phyloP scores from a whole-genome alignment of 495 filamentous ascomycete species.

The Lentithecium fluviatile region DNA sequence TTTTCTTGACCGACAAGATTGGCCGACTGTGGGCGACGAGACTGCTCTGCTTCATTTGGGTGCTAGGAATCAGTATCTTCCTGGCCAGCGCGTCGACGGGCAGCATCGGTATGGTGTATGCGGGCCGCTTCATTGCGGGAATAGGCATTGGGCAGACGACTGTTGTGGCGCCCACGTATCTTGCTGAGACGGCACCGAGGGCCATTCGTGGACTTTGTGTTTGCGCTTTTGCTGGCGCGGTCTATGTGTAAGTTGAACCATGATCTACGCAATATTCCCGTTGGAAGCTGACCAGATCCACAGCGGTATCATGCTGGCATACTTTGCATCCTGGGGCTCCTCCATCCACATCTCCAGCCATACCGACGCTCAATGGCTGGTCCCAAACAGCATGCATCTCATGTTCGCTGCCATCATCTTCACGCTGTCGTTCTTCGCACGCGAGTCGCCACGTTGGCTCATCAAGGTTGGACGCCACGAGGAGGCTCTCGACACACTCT shows the following conservation, averaged over 20 bases:
- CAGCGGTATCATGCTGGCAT: conserved; percentile 58
- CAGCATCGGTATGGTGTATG: conserved; percentile 62
- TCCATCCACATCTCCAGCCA: conserved; percentile 58
- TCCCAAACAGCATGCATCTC: conserved; percentile 67
- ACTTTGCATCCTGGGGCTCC: conserved; percentile 56
- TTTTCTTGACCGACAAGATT: conserved; percentile 65
- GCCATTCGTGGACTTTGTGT: conserved; percentile 66
- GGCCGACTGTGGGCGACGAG: conserved; percentile 70
- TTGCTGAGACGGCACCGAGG: conserved; percentile 62
- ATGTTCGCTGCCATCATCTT: conserved; percentile 70
- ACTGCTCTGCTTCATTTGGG: conserved; percentile 64
- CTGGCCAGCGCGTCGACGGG: conserved; percentile 56
- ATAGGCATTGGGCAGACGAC: conserved; percentile 68
- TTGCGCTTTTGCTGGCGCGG: conserved; percentile 64
- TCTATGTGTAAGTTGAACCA: conserved; percentile 48
- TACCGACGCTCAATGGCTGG: conserved; percentile 59
- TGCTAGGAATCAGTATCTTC: conserved; percentile 66
- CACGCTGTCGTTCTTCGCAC: conserved; percentile 60
- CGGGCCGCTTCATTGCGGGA: conserved; percentile 66
- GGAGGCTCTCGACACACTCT: conserved; percentile 48
- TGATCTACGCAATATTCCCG: background rate
- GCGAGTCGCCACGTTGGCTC: conserved; percentile 61
- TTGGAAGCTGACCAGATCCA: background rate
- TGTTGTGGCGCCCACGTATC: conserved; percentile 59
- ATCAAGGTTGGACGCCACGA: conserved; percentile 53